A percentile compares a stretch with the other conserved stretches of the same genome.
phyloP scores from a whole-genome alignment of 352 stramenopile species.

The Phytophthora kernoviae region DNA sequence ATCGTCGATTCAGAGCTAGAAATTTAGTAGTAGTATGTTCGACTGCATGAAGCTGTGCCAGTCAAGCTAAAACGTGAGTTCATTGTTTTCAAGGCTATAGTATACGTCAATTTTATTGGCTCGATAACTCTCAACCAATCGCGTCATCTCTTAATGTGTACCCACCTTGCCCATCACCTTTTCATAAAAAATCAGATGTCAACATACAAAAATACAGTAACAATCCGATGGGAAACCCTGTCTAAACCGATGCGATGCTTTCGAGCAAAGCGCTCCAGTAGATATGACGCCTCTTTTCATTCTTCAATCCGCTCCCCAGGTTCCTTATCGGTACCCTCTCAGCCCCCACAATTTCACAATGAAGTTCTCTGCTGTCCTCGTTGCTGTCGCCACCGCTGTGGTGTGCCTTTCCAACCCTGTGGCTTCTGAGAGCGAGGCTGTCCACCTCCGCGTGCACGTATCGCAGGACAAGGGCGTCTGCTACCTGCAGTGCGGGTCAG shows the following conservation, averaged over 20 bases:
- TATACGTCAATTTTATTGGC: no score
- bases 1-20: no score
- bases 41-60: no score
- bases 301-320: not conserved
- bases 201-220: not conserved
- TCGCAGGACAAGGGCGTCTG: conserved; percentile 12
- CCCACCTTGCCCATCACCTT: no score
- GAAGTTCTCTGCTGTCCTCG: conserved; percentile 40
- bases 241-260: not conserved
- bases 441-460: conserved; percentile 36
- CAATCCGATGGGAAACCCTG: not conserved
- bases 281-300: not conserved
- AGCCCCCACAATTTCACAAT: conserved; percentile 12
- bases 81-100: no score
- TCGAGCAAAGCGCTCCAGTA: not conserved
- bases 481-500: conserved; percentile 21
- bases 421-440: conserved; percentile 22
- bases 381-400: conserved; percentile 22
- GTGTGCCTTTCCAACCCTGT: conserved; percentile 15
- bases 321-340: not conserved
- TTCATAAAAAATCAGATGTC: not conserved
- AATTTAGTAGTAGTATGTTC: no score
- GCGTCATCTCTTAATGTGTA: no score
- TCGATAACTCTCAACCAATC: no score
- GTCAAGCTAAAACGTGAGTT: no score